Evolutionary conservation across 139 green algal species (phyloP), one percentile per base, ranked within the genome.

Genomic region (Chlamydomonas sp.): DNA sequence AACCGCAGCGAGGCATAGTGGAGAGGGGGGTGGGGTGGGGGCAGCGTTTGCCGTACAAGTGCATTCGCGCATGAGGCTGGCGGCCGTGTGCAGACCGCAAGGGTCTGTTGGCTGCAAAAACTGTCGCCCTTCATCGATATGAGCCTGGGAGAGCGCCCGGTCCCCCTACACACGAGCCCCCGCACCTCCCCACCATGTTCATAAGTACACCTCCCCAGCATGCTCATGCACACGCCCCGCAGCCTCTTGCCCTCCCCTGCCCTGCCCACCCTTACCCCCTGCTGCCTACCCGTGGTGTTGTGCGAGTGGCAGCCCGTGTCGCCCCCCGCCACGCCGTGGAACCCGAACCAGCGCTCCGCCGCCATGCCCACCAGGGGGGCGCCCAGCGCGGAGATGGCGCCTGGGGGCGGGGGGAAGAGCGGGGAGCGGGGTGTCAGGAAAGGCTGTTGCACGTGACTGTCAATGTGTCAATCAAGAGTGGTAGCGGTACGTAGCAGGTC

Each of bases 351-450:
- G 49, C 83, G 73, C 83, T 92, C 86, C 8, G 92, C 92, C 0
- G 90, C 80, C 63, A 89, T 67, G 49, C 92, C 92, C 71, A 94
- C 90, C 60, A 92, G 83, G 5, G 85, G 87, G 10, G 88, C 91
- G 8, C 88, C 88, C 80, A 91, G 72, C 7, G 90, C 83, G 61
- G 90, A 80, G 31, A 93, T 61, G 18, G 88, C 90, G 59, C 88
- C 86, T 90, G 85, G 9, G 67, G 58, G 85, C 31, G 59, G 6
- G 8, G 31, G 58, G 69, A 60, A 4, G 69, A 18, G 60, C 49
- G 60, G 18, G 69, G 20, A 58, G 66, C 63, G 80, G 67, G 66
- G 79, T 3, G 20, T 49, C 64, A 64, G n/a, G 63, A 3, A 62
- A 6, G 79, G 79, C 20, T 18, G 79, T n/a, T 63, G 62, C 10